A percentile compares a stretch with the other conserved stretches of the same genome.
Evolutionary conservation across 257 asterid species (phyloP).

Genomic region (Thymus quinquecostatus): DNA sequence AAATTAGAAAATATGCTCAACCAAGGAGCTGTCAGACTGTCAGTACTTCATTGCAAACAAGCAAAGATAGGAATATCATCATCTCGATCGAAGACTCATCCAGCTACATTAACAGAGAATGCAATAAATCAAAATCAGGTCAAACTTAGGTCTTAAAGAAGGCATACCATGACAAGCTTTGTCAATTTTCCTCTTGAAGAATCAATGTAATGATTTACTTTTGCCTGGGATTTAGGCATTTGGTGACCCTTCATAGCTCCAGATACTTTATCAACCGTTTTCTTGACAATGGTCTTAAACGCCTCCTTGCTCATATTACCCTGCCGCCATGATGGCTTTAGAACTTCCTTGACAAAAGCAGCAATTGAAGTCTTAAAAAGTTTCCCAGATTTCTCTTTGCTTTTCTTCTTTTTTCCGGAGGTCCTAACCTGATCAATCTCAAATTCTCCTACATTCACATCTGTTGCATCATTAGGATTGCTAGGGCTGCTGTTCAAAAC

Average conservation of each 20-base stretch:
- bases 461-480: constrained; percentile 54
- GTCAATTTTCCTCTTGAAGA: constrained; percentile 89
- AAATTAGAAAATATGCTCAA: constrained; percentile 7
- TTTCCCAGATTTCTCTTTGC: constrained; percentile 68
- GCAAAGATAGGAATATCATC: constrained; percentile 3
- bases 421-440: constrained; percentile 77
- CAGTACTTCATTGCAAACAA: constrained; percentile 14
- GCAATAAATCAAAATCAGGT: neutral
- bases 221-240: constrained; percentile 83
- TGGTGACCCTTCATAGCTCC: constrained; percentile 88
- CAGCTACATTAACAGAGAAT: constrained; percentile 15
- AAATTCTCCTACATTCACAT: constrained; percentile 54
- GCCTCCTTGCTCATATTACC: constrained; percentile 99
- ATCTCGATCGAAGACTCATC: neutral
- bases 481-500: constrained; percentile 71
- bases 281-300: constrained; percentile 95
- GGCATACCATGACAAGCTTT: constrained; percentile 92
- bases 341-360: constrained; percentile 86
- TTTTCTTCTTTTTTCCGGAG: constrained; percentile 64
- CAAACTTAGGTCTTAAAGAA: constrained; percentile 30
- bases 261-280: constrained; percentile 98
- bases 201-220: constrained; percentile 81
- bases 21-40: constrained; percentile 27
- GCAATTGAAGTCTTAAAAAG: constrained; percentile 79
- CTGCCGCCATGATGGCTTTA: constrained; percentile 99